Base-by-base conservation (phyloP, 495 filamentous ascomycete genomes). In the Penicillium coffeae region DNA sequence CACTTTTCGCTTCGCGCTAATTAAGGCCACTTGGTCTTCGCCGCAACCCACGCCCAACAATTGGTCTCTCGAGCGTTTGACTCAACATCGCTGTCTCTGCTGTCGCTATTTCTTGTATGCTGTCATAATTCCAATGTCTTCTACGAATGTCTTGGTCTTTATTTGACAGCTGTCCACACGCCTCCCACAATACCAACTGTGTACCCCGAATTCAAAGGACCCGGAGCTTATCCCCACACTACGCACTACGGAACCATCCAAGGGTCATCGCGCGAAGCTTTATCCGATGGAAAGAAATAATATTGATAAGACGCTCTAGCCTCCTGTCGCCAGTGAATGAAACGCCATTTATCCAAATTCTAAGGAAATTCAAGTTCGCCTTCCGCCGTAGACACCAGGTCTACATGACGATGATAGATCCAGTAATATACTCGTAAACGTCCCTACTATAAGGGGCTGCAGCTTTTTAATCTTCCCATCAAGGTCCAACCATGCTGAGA, bases 401-500 rank as follows among this genome's bases (percentile, higher is more conserved):
- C 55, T 34, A 14, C 39, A 21, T 32, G 37, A 42, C 42, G 49
- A 25, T 38, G 18, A 38, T 21, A 33, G 44, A 44, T 40, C 27
- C 30, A 12, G 27, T 18, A 45, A n/a, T 45, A 45, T 45, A 45
- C 16, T 45, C 42, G 30, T 45, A 22, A 33, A 43, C 6, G 14
- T 47, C 44, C 34, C 5, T 38, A 38, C 20, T 8, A 38, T 35
- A 14, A 13, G n/a, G 15, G 7, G 5, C 8, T 9, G 9, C 21
- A 42, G n/a, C 13, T 40, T 10, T 21, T 38, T 32, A 19, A n/a
- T 21, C 36, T 30, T 21, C 18, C 2, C 15, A 10, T 64, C 55
- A 72, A 42, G 70, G 70, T 0, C 67, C 71, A 55, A 89, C 78
- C 45, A 84, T 64, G 58, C 86, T 81, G 57, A 92, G 67, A 21